Base-by-base conservation (phyloP, 2,329 filamentous ascomycete species). In the Xylariaceae sp. region DNA sequence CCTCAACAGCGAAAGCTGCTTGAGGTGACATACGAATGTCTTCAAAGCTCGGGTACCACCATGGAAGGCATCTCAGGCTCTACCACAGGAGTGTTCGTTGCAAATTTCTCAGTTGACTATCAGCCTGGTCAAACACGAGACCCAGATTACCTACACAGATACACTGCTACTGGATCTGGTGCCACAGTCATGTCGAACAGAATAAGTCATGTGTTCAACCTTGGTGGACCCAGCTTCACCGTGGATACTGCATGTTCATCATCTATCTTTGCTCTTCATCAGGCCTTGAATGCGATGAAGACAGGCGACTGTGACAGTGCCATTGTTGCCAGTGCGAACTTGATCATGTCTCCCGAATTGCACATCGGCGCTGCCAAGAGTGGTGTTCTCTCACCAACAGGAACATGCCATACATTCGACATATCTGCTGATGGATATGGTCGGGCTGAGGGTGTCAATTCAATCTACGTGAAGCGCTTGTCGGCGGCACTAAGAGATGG, bases 401-500 rank as follows among this genome's bases (percentile, higher is more conserved):
- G 61, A 1, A 55, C 56, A 2, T 65, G 60, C 38, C 59, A 57
- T 4, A 68, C 66, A 37, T 73, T 67, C 51, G 68, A 72, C 42
- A 55, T 47, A 1, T 55, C 57, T 2, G 75, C 71, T 0, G 61
- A 76, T 50, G 75, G 75, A 0, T 79, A 77, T 44, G 72, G 63
- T 2, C 64, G 75, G 0, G 75, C 69, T 1, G 76, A 79, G 26
- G 74, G 70, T 0, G 50, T 73, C 4, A 66, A 62, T 3, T 57
- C 62, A 0, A 39, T 78, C 0, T 55, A 74, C 1, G 37, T 78
- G 1, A 78, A 76, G 42, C 53, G 49, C 1, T 54, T 75, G 3
- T 62, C 52, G 8, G 46, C 56, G 3, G 74, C 74, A 0, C 32
- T 74, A 2, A 51, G 2, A 30, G 34, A 54, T 42, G 42, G 45